phyloP scores from a whole-genome alignment of 495 filamentous ascomycete genomes.

The Talaromyces nanjingensis region DNA sequence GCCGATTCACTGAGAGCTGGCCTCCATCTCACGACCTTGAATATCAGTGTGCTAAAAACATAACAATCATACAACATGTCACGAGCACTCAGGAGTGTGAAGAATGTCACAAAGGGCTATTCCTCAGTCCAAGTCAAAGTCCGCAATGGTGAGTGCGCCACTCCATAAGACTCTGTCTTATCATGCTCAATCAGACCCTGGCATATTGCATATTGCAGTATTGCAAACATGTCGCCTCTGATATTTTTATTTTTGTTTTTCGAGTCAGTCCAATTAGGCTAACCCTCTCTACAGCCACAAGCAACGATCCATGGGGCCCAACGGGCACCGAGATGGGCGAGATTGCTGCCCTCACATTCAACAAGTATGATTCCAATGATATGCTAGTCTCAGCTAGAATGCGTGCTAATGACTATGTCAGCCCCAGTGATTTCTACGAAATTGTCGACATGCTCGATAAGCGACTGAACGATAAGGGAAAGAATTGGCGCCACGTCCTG shows the following conservation, averaged over 20 bases:
- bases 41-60: background rate
- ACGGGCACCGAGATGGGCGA: slow-evolving; percentile 98
- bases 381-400: background rate
- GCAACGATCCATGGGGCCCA: slow-evolving; percentile 98
- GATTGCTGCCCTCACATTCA: slow-evolving; percentile 94
- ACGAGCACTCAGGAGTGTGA: slow-evolving; percentile 94
- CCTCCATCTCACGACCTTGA: background rate
- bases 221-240: background rate
- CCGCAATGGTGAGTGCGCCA: slow-evolving; percentile 76
- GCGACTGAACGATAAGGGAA: slow-evolving; percentile 97
- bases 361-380: slow-evolving; percentile 62
- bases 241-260: background rate
- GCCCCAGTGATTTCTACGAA: slow-evolving; percentile 96
- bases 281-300: slow-evolving; percentile 61
- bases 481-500: slow-evolving; percentile 98
- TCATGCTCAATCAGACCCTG: background rate
- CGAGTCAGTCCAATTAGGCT: background rate
- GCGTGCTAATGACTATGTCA: slow-evolving; percentile 28
- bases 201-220: background rate
- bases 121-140: slow-evolving; percentile 97
- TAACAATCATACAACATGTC: slow-evolving; percentile 59
- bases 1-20: slow-evolving; percentile 6
- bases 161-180: background rate
- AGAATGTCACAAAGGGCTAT: slow-evolving; percentile 99
- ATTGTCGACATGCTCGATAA: slow-evolving; percentile 99